phyloP scores from a whole-genome alignment of 495 filamentous ascomycete genomes.

The Penicillium angulare region DNA sequence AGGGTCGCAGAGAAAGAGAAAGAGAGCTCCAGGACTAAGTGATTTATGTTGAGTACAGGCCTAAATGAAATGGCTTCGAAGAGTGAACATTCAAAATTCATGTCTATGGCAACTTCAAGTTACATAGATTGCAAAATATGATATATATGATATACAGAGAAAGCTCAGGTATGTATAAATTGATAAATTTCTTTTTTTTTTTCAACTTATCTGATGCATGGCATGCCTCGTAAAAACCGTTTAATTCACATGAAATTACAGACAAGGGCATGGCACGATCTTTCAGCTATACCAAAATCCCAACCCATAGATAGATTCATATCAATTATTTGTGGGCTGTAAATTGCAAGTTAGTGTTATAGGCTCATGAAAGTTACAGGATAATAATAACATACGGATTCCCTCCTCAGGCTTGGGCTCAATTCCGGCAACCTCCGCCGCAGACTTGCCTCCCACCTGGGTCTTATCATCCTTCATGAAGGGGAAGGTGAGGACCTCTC shows the following conservation, averaged over 20 bases:
- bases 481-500: slow-evolving; percentile 93
- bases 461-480: slow-evolving; percentile 73
- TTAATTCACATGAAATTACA: neutral
- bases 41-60: too few relatives aligned
- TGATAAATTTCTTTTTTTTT: too few relatives aligned
- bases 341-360: slow-evolving; percentile 28
- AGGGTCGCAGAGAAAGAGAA: too few relatives aligned
- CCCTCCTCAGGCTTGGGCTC: slow-evolving; percentile 66
- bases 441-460: slow-evolving; percentile 48
- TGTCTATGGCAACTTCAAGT: too few relatives aligned
- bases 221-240: neutral
- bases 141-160: too few relatives aligned
- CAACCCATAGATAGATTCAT: slow-evolving; percentile 3
- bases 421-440: slow-evolving; percentile 64
- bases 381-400: slow-evolving; percentile 56
- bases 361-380: slow-evolving; percentile 28
- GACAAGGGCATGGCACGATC: slow-evolving; percentile 5
- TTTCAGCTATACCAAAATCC: neutral
- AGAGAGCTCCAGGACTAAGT: too few relatives aligned
- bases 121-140: too few relatives aligned
- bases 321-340: slow-evolving; percentile 42
- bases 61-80: too few relatives aligned
- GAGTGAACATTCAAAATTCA: too few relatives aligned
- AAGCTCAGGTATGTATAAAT: too few relatives aligned
- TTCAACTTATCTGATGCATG: slow-evolving; percentile 21